phyloP scores from a whole-genome alignment of 805 yeast genomes.

The Starmera pachycereana region DNA sequence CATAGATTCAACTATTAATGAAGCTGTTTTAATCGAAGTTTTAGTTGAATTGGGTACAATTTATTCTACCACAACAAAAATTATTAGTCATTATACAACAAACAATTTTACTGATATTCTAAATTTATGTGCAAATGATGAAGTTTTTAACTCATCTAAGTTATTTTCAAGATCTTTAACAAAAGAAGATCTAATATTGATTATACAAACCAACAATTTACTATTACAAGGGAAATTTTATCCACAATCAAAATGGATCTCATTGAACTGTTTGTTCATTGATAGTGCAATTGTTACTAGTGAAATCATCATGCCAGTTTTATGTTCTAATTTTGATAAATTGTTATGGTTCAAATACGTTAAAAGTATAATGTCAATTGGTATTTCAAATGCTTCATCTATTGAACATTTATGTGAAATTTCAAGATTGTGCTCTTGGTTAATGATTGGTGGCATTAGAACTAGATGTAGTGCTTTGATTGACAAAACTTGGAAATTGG shows the following conservation, averaged over 20 bases:
- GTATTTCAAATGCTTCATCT: constrained; percentile 58
- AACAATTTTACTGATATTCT: constrained; percentile 35
- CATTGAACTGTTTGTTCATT: constrained; percentile 46
- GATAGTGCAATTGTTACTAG: constrained; percentile 46
- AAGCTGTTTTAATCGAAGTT: constrained; percentile 59
- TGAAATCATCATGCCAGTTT: constrained; percentile 39
- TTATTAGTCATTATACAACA: constrained; percentile 30
- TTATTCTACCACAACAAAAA: constrained; percentile 43
- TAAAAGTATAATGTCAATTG: constrained; percentile 44
- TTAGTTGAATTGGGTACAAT: constrained; percentile 58
- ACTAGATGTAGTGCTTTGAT: constrained; percentile 45
- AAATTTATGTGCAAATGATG: constrained; percentile 24
- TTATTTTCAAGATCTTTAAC: constrained; percentile 31
- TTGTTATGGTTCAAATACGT: constrained; percentile 62
- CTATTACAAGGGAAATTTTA: constrained; percentile 46
- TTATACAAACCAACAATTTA: constrained; percentile 40
- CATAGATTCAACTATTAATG: constrained; percentile 65
- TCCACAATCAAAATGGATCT: constrained; percentile 67
- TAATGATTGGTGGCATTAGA: constrained; percentile 55
- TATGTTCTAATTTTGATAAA: constrained; percentile 43
- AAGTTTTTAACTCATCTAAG: constrained; percentile 29
- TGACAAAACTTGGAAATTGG: constrained; percentile 60
- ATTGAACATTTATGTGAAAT: constrained; percentile 61
- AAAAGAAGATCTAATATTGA: constrained; percentile 29
- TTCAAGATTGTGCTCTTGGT: constrained; percentile 60